Evolutionary conservation across 768 basidiomycete genomes (phyloP).

Genomic region (Mycena alexandri): DNA sequence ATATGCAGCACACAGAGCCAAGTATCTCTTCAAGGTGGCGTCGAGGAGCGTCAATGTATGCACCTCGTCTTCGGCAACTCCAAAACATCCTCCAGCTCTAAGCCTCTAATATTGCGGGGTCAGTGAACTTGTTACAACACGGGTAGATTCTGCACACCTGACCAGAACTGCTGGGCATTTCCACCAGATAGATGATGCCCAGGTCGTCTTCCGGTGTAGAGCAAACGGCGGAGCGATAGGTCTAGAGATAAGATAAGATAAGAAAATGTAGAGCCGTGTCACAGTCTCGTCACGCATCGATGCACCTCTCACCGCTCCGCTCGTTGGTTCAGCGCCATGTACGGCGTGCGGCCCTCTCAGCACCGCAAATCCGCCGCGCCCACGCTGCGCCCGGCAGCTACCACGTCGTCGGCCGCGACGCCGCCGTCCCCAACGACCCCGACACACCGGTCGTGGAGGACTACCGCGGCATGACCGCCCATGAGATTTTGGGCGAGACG

Average conservation of each 20-base stretch:
- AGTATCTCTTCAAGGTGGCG: slow-evolving; percentile 79
- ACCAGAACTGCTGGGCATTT: slow-evolving; percentile 93
- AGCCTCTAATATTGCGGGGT: no score
- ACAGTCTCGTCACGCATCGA: background rate
- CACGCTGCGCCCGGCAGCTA: slow-evolving; percentile 21
- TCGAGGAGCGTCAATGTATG: slow-evolving; percentile 83
- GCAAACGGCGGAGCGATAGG: no score
- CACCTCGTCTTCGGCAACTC: slow-evolving; percentile 70
- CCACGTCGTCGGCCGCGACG: slow-evolving; percentile 30
- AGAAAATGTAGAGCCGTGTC: no score
- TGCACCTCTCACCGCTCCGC: slow-evolving; percentile 14
- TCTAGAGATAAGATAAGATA: no score
- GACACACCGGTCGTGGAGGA: slow-evolving; percentile 72
- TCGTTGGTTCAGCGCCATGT: slow-evolving; percentile 33
- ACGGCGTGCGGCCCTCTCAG: slow-evolving; percentile 28
- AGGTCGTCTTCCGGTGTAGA: slow-evolving; percentile 70
- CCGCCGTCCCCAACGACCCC: slow-evolving; percentile 19
- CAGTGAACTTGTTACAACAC: slow-evolving; percentile 9
- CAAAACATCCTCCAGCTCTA: slow-evolving; percentile 91
- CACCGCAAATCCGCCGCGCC: background rate
- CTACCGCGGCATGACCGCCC: slow-evolving; percentile 81
- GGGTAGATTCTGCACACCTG: slow-evolving; percentile 65
- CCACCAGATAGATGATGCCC: slow-evolving; percentile 87
- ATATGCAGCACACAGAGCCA: slow-evolving; percentile 85
- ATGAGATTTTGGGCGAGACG: slow-evolving; percentile 85